A percentile compares a stretch with the other conserved stretches of the same genome.
Conservation (phyloP, 129 eudicot species). For the Centaurea solstitialis region DNA sequence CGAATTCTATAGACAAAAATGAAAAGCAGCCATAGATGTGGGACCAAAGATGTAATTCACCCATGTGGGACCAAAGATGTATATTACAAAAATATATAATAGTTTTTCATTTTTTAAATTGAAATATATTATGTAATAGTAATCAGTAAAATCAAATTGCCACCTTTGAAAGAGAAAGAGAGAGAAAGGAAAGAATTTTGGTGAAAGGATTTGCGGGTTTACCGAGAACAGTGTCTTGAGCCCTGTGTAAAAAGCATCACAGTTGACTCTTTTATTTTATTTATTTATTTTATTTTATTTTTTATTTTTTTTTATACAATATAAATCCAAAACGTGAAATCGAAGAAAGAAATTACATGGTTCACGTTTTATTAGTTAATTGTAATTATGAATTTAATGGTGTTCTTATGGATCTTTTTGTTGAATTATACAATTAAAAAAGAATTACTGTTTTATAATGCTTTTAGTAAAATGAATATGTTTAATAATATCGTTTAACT, state of each 20-base stretch:
- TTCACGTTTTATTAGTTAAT: neutral
- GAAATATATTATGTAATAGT: neutral
- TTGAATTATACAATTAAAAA: no score
- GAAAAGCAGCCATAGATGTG: no score
- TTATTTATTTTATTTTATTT: neutral
- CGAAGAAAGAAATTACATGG: neutral
- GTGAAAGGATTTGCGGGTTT: slow-evolving; percentile 36
- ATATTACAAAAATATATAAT: no score
- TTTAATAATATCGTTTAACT: no score
- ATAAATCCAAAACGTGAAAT: neutral
- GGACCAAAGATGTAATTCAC: no score
- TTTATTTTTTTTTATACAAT: neutral
- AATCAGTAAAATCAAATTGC: slow-evolving; percentile 17
- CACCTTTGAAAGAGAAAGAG: slow-evolving; percentile 15
- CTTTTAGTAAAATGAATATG: no score
- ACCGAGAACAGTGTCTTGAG: slow-evolving; percentile 32
- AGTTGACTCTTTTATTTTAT: slow-evolving; percentile 13
- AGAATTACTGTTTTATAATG: no score
- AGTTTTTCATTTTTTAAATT: no score
- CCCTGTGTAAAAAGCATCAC: slow-evolving; percentile 32
- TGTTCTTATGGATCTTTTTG: no score
- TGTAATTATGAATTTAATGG: neutral
- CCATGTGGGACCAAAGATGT: no score
- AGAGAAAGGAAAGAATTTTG: slow-evolving; percentile 30
- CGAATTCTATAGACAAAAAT: no score